Conservation (phyloP, 2,329 filamentous ascomycete species). For the Furcasterigmium sp. region DNA sequence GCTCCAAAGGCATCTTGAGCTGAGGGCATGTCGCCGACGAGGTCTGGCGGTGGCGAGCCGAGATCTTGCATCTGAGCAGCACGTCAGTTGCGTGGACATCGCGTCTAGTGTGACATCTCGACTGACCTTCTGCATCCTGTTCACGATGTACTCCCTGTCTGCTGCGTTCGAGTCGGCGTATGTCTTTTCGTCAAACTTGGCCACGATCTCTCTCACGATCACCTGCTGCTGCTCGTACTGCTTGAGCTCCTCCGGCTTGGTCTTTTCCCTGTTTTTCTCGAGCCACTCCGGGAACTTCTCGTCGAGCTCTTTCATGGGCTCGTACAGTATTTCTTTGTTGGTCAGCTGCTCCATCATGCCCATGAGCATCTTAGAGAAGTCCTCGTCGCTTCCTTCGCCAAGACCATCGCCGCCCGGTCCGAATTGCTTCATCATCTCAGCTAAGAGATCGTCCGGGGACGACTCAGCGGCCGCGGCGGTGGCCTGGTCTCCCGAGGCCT, state of each 20-base stretch:
- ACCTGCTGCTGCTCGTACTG: conserved; percentile 76
- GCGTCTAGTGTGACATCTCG: too few species aligned
- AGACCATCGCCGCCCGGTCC: conserved; percentile 59
- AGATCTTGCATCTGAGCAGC: conserved; percentile 83
- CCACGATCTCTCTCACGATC: conserved; percentile 80
- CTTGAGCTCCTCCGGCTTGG: conserved; percentile 65
- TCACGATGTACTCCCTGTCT: conserved; percentile 89
- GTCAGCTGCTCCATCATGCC: conserved; percentile 99
- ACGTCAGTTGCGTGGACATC: too few species aligned
- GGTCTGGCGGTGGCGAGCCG: conserved; percentile 82
- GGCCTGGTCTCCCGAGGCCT: conserved; percentile 78
- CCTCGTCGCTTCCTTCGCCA: conserved; percentile 63
- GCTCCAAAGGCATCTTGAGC: conserved; percentile 66
- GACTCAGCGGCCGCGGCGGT: conserved; percentile 70
- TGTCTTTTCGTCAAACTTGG: conserved; percentile 74
- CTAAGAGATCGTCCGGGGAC: conserved; percentile 71
- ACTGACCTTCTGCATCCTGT: conserved; percentile 92
- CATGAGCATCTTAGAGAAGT: conserved; percentile 91
- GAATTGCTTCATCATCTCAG: conserved; percentile 90
- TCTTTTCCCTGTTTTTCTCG: conserved; percentile 64
- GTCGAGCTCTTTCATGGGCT: conserved; percentile 96
- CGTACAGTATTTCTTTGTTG: conserved; percentile 96
- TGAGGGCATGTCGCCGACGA: conserved; percentile 84
- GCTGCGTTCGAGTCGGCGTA: conserved; percentile 78
- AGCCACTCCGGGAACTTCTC: conserved; percentile 92